Evolutionary conservation across 768 basidiomycete genomes (phyloP).

Genomic region (Tulasnella sp.): DNA sequence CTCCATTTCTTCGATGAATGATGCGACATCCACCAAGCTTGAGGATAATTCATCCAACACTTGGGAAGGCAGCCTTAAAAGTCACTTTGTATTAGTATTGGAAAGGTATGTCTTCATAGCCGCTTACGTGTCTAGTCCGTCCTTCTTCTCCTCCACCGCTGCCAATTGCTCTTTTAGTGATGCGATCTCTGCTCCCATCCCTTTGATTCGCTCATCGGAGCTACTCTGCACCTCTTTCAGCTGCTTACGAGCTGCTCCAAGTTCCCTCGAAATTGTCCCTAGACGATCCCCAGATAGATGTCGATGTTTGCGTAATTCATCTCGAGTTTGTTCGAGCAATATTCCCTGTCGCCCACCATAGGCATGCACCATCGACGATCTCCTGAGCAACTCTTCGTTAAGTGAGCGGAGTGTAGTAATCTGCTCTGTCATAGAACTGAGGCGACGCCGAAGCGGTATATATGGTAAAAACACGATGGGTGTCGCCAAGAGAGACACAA

Average conservation of each 20-base stretch:
- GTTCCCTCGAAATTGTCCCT: not conserved
- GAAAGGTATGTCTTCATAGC: not conserved
- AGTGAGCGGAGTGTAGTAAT: not conserved
- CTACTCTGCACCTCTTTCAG: not conserved
- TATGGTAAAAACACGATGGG: constrained; percentile 3
- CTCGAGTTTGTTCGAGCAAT: not conserved
- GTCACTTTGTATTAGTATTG: not conserved
- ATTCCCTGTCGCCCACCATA: too few relatives aligned
- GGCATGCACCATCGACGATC: too few relatives aligned
- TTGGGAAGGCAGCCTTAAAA: constrained; percentile 3
- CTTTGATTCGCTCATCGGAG: not conserved
- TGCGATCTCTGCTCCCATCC: not conserved
- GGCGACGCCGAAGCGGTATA: not conserved
- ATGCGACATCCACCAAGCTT: constrained; percentile 9
- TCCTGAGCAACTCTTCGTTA: not conserved
- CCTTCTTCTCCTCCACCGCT: not conserved
- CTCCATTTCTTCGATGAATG: constrained; percentile 13
- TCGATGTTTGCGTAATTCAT: not conserved
- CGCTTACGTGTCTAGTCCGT: not conserved
- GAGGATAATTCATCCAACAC: constrained; percentile 10
- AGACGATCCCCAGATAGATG: not conserved
- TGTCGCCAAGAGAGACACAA: constrained; percentile 5
- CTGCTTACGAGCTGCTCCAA: not conserved
- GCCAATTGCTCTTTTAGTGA: not conserved
- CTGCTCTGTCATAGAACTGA: not conserved